Evolutionary conservation across 106 monocot species (phyloP), one percentile per base, ranked within the genome.

Genomic region (Triglochin maritima): DNA sequence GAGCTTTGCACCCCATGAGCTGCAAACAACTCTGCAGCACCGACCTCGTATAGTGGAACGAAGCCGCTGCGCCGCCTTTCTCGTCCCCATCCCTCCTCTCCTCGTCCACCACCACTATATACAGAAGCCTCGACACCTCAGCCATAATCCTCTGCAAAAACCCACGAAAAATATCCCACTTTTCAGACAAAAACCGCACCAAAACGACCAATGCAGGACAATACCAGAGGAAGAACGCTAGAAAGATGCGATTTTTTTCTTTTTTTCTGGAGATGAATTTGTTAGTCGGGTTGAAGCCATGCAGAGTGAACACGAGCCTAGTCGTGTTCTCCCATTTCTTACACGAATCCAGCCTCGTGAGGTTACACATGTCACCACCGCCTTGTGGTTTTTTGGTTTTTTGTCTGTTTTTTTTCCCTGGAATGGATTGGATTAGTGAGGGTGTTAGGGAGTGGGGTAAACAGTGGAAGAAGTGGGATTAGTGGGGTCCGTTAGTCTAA

Each of bases 1-100:
- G 82, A 42, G 92, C 79, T 75, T 85, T 89, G 80, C 89, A 87
- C 11, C 89, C 89, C 80, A 94, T 89, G 51, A 94, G 75, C 73
- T 86, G 93, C 45, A 86, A 80, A 41, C 86, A 79, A 78, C 89
- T 84, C 78, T 89, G 89, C 51, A 94, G 83, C 67, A 86, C 76
- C 12, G 89, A 72, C 61, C 89, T 77, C 62, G 93, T 92, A 69
- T 92, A 92, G 49, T 85, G 60, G 51, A 88, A 88, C 60, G 80
- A 76, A 14, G 64, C 57, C 4, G 13, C 9, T 4, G 56, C 44
- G 4, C 42, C 10, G 7, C 29, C 6, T 10, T 14, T 8, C 3
- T 44, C 46, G 3, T 17, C 66, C 48, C 66, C 65, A 17, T 14
- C 59, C 47, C 56, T 62, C 8, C 61, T 62, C 47, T 64, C 67